Percentiles rank a stretch among this genome's conserved stretches.
Evolutionary conservation across 2,329 filamentous ascomycete genomes (phyloP).

Genomic region (Colletotrichum sp.): DNA sequence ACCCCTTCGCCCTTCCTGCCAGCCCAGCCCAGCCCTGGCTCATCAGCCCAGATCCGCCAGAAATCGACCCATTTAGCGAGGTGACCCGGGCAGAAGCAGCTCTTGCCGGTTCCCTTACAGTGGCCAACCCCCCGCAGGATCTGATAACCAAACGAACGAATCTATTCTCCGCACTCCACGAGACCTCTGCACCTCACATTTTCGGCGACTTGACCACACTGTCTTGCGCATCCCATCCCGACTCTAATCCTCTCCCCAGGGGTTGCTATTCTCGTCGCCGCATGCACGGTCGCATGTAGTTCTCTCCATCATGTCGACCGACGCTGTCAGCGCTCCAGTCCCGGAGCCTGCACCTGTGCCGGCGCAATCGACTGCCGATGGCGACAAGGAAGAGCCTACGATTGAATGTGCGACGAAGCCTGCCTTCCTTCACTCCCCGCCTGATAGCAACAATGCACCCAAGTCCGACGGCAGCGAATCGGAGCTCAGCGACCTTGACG

Average conservation of each 20-base stretch:
- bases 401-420: slow-evolving; percentile 44
- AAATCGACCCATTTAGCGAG: slow-evolving; percentile 26
- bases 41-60: slow-evolving; percentile 27
- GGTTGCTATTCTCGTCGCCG: neutral
- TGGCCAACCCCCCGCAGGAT: slow-evolving; percentile 21
- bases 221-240: neutral
- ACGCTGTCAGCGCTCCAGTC: slow-evolving; percentile 55
- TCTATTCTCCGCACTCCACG: slow-evolving; percentile 19
- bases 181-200: slow-evolving; percentile 20
- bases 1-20: slow-evolving; percentile 5
- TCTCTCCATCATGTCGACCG: slow-evolving; percentile 56
- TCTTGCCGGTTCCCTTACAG: slow-evolving; percentile 11
- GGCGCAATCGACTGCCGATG: slow-evolving; percentile 23
- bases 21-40: slow-evolving; percentile 8
- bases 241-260: neutral
- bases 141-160: slow-evolving; percentile 22
- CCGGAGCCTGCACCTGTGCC: slow-evolving; percentile 36
- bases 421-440: slow-evolving; percentile 64
- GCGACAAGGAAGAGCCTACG: slow-evolving; percentile 23
- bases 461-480: slow-evolving; percentile 67
- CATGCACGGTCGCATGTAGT: slow-evolving; percentile 47
- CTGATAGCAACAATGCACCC: slow-evolving; percentile 64
- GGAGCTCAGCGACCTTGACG: slow-evolving; percentile 69
- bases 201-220: slow-evolving; percentile 13
- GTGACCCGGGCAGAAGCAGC: slow-evolving; percentile 10